Evolutionary conservation across 169 alveolate genomes (phyloP), one percentile per base, ranked within the genome.

Genomic region (Haemoproteus tartakovskyi): DNA sequence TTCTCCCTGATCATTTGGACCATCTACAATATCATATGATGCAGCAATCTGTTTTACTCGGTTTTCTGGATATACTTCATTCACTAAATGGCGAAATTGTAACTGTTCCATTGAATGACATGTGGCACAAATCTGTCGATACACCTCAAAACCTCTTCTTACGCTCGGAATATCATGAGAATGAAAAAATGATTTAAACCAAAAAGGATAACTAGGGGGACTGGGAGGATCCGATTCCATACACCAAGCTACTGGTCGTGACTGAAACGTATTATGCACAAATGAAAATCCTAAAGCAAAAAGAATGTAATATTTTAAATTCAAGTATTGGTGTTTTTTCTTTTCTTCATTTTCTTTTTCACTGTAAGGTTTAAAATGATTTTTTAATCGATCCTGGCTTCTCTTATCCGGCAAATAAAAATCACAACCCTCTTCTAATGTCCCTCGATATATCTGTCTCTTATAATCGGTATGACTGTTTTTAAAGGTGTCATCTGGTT

Each of bases 201-300:
- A 91, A 79, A 91, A 91, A 19, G 95, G 95, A 78, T 90, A 90
- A 70, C 64, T 74, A 0, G 95, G 95, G 0, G 95, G 87, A 78
- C 56, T 79, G 33, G 95, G 94, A 2, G 95, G 95, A 14, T 89
- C 91, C 56, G 82, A 52, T 45, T 91, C 94, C 48, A 90, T 82
- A 56, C 95, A 91, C 95, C 95, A 91, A 47, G 92, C 95, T 16
- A 91, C 88, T 24, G 95, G 95, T 37, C 95, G 85, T 18, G 90
- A 74, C 85, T 91, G 95, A 60, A 89, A 79, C 64, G 78, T 87
- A 74, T 78, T 89, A 80, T 91, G 92, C 50, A 91, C 47, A 24
- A 87, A 61, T 2, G 95, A 79, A 22, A 89, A 92, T n/a, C 95
- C 95, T 4, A 91, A 61, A 11, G 95, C 95, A 26, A 85, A 88